These are phyloP conservation scores for Cryptococcus floricola DNA, from an alignment of 1,284 basidiomycete genomes.

Conservation along the genomic window DNA sequence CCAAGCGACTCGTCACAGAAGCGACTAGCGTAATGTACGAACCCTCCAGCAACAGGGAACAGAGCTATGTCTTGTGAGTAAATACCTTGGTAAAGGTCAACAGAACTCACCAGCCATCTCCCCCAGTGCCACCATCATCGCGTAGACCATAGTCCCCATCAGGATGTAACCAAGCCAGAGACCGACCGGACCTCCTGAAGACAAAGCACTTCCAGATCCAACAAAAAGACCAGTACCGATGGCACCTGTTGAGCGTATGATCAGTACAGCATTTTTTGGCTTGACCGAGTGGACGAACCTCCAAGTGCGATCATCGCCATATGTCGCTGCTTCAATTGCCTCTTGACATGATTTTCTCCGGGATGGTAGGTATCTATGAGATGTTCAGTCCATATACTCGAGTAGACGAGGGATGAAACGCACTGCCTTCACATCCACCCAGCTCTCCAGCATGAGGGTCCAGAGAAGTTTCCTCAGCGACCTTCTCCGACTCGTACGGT, in stretches of 20 bases:
- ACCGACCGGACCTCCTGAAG: conserved; percentile 52
- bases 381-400: not conserved
- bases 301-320: conserved; percentile 54
- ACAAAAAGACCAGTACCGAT: conserved; percentile 51
- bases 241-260: conserved; percentile 18
- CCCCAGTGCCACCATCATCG: not conserved
- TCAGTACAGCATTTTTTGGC: not conserved
- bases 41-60: conserved; percentile 40
- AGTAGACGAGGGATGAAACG: not conserved
- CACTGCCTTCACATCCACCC: not conserved
- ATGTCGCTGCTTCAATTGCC: conserved; percentile 37
- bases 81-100: not conserved
- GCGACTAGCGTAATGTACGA: conserved; percentile 43
- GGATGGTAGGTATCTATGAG: not conserved
- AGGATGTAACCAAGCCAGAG: conserved; percentile 41
- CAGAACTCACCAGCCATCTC: conserved; percentile 7
- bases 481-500: too few species aligned
- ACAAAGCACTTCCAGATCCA: conserved; percentile 51
- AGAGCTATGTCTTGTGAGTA: conserved; percentile 27
- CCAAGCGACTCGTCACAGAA: conserved; percentile 55
- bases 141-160: conserved; percentile 40
- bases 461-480: too few species aligned
- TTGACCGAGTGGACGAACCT: not conserved
- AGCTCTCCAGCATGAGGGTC: not conserved
- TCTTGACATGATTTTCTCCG: not conserved